These are phyloP conservation scores for Xerocomus potaroensis DNA, from an alignment of 768 basidiomycete genomes.

Conservation along the genomic window DNA sequence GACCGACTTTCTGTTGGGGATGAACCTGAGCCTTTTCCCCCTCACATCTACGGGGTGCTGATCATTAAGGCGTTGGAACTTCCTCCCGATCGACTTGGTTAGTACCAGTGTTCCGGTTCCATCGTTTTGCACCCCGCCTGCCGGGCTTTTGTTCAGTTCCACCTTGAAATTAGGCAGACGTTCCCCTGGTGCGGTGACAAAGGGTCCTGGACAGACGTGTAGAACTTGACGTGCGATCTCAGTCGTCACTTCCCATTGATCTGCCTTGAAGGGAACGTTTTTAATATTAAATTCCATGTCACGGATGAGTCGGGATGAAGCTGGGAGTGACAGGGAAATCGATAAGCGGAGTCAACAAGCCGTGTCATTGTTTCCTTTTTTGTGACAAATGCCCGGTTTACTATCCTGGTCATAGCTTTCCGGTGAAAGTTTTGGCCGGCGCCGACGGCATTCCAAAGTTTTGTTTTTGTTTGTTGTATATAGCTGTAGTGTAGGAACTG, in stretches of 20 bases:
- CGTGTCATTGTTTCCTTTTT: too few species aligned
- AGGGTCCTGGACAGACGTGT: slow-evolving; percentile 37
- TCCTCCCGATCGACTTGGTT: slow-evolving; percentile 33
- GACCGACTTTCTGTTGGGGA: slow-evolving; percentile 6
- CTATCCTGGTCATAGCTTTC: too few species aligned
- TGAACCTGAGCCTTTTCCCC: slow-evolving; percentile 37
- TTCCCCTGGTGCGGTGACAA: slow-evolving; percentile 21
- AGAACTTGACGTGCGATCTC: slow-evolving; percentile 48
- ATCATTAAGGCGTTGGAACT: slow-evolving; percentile 43
- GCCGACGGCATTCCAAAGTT: too few species aligned
- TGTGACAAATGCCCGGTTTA: too few species aligned
- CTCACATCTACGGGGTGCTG: slow-evolving; percentile 39
- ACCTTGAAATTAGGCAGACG: slow-evolving; percentile 58
- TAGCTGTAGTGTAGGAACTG: too few species aligned
- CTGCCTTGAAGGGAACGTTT: slow-evolving; percentile 35
- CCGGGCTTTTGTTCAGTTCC: slow-evolving; percentile 43
- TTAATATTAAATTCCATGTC: slow-evolving; percentile 38
- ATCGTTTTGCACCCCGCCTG: slow-evolving; percentile 54
- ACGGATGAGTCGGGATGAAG: too few species aligned
- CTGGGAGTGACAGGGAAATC: too few species aligned
- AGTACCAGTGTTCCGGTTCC: slow-evolving; percentile 41
- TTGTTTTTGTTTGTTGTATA: too few species aligned
- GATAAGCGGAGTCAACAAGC: too few species aligned
- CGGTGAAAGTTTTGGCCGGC: too few species aligned
- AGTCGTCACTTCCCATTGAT: slow-evolving; percentile 54